Conservation (phyloP, 1,139 yeast genomes). For the Zygoascus sp. region DNA sequence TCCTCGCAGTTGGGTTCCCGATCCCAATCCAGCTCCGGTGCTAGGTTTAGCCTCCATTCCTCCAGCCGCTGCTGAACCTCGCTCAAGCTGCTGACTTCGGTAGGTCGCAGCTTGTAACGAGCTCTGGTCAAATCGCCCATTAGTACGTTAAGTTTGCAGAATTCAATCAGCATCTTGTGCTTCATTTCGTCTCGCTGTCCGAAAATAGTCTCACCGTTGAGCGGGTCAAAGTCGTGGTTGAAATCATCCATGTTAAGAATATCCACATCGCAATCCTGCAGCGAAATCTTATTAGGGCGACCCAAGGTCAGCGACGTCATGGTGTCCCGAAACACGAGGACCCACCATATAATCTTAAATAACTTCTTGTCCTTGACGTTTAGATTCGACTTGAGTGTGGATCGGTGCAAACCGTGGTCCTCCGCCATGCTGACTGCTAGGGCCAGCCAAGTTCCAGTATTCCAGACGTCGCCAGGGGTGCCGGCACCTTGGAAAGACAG, state of each 20-base stretch:
- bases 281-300: slow-evolving; percentile 18
- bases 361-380: slow-evolving; percentile 16
- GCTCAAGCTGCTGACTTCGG: slow-evolving; percentile 7
- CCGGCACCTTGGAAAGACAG: slow-evolving; percentile 19
- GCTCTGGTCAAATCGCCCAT: slow-evolving; percentile 14
- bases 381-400: slow-evolving; percentile 14
- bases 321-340: slow-evolving; percentile 16
- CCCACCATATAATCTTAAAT: slow-evolving; percentile 19
- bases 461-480: slow-evolving; percentile 18
- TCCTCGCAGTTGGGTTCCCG: slow-evolving; percentile 3
- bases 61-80: slow-evolving; percentile 10
- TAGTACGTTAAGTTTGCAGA: slow-evolving; percentile 14
- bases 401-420: slow-evolving; percentile 19
- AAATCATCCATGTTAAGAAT: slow-evolving; percentile 15
- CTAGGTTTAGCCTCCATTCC: slow-evolving; percentile 14
- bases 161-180: slow-evolving; percentile 14
- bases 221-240: slow-evolving; percentile 15
- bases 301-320: slow-evolving; percentile 19
- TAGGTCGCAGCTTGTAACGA: slow-evolving; percentile 16
- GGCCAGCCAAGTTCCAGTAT: slow-evolving; percentile 17
- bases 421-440: slow-evolving; percentile 18
- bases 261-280: slow-evolving; percentile 18
- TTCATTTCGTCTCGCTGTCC: slow-evolving; percentile 15
- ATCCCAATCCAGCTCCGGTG: slow-evolving; percentile 15
- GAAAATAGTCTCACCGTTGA: slow-evolving; percentile 10